Evolutionary conservation across 2,329 filamentous ascomycete genomes (phyloP).

Genomic region (Aureobasidium namibiae): DNA sequence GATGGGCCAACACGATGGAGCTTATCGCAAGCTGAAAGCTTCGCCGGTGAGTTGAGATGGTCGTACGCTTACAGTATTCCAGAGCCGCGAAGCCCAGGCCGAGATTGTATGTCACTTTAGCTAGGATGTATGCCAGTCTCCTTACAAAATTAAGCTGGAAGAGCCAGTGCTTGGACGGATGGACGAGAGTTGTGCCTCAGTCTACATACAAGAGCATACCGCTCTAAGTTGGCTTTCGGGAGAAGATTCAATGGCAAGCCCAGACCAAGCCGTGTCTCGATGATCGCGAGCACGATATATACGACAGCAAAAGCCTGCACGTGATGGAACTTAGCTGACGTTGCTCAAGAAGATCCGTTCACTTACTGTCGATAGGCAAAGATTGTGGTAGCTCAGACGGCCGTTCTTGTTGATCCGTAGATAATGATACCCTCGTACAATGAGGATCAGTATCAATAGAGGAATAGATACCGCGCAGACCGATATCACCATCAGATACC

Average conservation of each 20-base stretch:
- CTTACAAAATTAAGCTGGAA: background rate
- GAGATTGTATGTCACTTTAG: background rate
- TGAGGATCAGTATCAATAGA: background rate
- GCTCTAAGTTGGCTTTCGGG: background rate
- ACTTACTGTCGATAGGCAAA: background rate
- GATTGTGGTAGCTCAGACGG: background rate
- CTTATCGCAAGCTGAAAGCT: background rate
- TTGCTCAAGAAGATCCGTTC: background rate
- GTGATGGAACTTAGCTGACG: background rate
- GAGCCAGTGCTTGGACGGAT: background rate
- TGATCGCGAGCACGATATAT: background rate
- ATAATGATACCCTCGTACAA: background rate
- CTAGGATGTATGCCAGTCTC: background rate
- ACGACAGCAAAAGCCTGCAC: background rate
- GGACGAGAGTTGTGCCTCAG: background rate
- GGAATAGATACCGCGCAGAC: background rate
- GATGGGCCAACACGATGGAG: background rate
- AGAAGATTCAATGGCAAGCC: background rate
- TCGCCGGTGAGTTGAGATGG: background rate
- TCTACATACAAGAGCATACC: background rate
- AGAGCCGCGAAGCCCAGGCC: background rate
- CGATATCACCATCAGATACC: background rate
- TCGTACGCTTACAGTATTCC: background rate
- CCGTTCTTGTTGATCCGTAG: background rate
- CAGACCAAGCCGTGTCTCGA: background rate